Evolutionary conservation across 164 flowering plant species (phyloP).

Genomic region (Annona cherimola): DNA sequence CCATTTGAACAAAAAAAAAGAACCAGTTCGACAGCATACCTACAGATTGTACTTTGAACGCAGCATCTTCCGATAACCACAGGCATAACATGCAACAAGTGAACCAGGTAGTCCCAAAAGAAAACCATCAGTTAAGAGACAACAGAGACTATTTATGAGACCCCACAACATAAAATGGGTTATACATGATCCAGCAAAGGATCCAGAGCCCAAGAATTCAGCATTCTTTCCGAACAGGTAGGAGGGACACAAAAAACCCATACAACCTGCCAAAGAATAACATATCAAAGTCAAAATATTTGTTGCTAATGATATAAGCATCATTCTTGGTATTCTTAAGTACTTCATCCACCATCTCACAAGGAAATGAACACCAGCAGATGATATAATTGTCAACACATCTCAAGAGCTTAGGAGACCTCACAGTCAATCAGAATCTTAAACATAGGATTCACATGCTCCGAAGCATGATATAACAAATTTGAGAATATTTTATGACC

Average conservation of each 20-base stretch:
- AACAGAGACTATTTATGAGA: conserved; percentile 58
- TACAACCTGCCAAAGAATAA: conserved; percentile 43
- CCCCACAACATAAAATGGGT: conserved; percentile 68
- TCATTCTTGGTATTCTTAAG: neutral
- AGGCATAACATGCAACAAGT: conserved; percentile 73
- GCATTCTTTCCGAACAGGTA: conserved; percentile 79
- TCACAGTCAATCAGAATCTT: neutral
- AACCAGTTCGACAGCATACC: conserved; percentile 30
- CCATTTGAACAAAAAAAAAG: too few relatives aligned
- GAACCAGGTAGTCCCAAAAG: conserved; percentile 72
- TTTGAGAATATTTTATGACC: too few relatives aligned
- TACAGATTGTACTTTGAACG: conserved; percentile 65
- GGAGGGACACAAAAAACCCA: conserved; percentile 74
- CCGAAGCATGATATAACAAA: too few relatives aligned
- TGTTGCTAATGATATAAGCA: neutral
- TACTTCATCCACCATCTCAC: neutral
- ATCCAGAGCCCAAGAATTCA: conserved; percentile 79
- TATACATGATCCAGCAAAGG: conserved; percentile 61
- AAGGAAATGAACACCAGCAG: neutral
- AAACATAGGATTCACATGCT: neutral
- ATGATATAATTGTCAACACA: neutral
- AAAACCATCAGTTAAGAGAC: conserved; percentile 60
- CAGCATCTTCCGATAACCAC: conserved; percentile 66
- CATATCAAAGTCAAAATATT: neutral
- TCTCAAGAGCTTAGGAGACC: neutral